Base-by-base conservation (phyloP, 768 basidiomycete species). In the Pleurotus tuber-regium region DNA sequence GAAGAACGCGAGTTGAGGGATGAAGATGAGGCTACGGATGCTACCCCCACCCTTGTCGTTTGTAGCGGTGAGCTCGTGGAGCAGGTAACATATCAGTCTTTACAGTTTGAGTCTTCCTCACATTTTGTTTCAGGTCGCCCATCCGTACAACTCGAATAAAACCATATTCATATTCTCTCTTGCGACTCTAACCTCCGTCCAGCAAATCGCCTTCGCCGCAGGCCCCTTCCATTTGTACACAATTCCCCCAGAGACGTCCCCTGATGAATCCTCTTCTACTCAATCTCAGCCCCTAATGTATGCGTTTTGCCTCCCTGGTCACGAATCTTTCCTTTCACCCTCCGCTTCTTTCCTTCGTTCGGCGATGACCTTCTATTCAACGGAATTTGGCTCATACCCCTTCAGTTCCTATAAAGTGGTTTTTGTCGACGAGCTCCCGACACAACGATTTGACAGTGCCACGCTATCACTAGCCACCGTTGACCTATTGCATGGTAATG, bases 11-110 rank as follows among this genome's bases (percentile, higher is more conserved):
- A 79, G 29, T 26, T 55, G 54, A 64, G 43, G 14, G 70, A 76
- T 50, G 74, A 79, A 8, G 76, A 78, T 29, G 86, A 85, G 43
- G 68, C 67, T 7, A 74, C 71, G 21, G 85, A 82, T 44, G 77
- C 83, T 21, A 79, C 71, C 57, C 92, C 90, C 2, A 91, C 95
- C 0, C 73, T 94, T 36, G 96, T 96, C 0, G 80, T 95, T 19
- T 95, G 93, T 58, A 98, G 92, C 63, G 97, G 96, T 12, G 96
- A 98, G 61, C 74, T 98, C 39, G 82, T 91, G 58, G 95, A 99
- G 70, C 94, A 96, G 79, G 92, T 89, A 65, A 55, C 57, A 35
- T 43, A 25, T 14, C 25, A 23, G 4, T 31, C 40, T 36, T 54
- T 24, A n/a, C n/a, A n/a, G 35, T 30, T 46, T 51, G 14, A 50